Evolutionary conservation across 148 eudicot genomes (phyloP), one percentile per base, ranked within the genome.

Genomic region (Rhododendron ovatum): DNA sequence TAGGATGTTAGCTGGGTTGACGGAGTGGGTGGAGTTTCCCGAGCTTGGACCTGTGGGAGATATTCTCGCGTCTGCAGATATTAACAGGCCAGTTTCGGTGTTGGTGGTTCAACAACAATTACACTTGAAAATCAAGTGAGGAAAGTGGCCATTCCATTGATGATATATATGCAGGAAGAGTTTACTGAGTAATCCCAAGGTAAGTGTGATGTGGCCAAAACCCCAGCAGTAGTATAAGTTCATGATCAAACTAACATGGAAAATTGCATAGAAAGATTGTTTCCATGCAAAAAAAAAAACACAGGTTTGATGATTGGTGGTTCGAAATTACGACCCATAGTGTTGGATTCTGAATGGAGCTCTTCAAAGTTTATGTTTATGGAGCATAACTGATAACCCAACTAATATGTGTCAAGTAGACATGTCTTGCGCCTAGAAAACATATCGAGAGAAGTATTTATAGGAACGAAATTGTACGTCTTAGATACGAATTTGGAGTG

Each of bases 71-170:
- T 43, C 87, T 24, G 11, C 86, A 1, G 89, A 88, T 51, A 18
- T 88, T 28, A 78, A 9, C 74, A 82, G 53, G 51, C 90, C 90
- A 33, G 86, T 88, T 51, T 90, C 91, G 3, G 89, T 88, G 59
- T 47, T 90, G 50, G 91, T 90, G 86, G 90, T 90, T 81, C 91
- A 90, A 73, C 91, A 88, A 59, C 91, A 90, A 76, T 76, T 76
- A 26, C 89, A 77, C 77, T 43, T 86, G 57, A 86, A 67, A 67
- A 65, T 65, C 79, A 35, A 39, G 43, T 18, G 24, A 35, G n/a
- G 24, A 18, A 20, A 39, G 26, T 35, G 43, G 79, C 24, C 45
- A 7, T 35, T 39, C 1, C 45, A 75, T 37, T 75, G 79, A 37
- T 75, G 48, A 75, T n/a, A 65, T n/a, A 75, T n/a, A 65, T n/a